Percentiles rank a stretch among this genome's conserved stretches.
Evolutionary conservation across 164 flowering plant species (phyloP).

Genomic region (Platanus orientalis): DNA sequence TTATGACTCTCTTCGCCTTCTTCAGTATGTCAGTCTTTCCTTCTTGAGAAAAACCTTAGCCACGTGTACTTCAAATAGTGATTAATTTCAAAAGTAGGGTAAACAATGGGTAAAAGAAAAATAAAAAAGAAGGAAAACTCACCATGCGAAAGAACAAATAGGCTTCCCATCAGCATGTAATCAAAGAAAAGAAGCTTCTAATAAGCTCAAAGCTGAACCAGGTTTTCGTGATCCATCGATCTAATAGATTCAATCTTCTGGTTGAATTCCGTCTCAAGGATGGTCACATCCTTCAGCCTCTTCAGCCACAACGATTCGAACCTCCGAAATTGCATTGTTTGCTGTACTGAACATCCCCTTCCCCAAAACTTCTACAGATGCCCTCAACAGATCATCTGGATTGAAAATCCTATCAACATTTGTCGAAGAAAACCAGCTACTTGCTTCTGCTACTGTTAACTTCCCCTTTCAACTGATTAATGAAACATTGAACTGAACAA

Average conservation of each 20-base stretch:
- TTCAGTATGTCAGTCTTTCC: too few relatives aligned
- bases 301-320: constrained; percentile 63
- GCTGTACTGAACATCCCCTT: constrained; percentile 80
- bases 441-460: constrained; percentile 24
- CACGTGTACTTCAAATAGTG: too few relatives aligned
- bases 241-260: constrained; percentile 76
- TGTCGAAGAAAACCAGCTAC: constrained; percentile 51
- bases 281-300: constrained; percentile 73
- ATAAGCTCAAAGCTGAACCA: constrained; percentile 83
- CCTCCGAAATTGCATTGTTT: constrained; percentile 70
- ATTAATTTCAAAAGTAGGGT: too few relatives aligned
- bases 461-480: constrained; percentile 39
- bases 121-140: too few relatives aligned
- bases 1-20: too few relatives aligned
- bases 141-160: constrained; percentile 97
- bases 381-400: constrained; percentile 67
- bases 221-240: constrained; percentile 54
- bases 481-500: constrained; percentile 70
- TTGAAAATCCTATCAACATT: constrained; percentile 36
- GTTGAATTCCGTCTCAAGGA: constrained; percentile 64
- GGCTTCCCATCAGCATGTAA: constrained; percentile 91
- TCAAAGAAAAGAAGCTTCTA: constrained; percentile 91
- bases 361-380: constrained; percentile 84
- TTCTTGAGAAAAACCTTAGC: too few relatives aligned
- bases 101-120: too few relatives aligned